Evolutionary conservation across 1,139 yeast species (phyloP).

Genomic region (Saccharomyces hybrid): DNA sequence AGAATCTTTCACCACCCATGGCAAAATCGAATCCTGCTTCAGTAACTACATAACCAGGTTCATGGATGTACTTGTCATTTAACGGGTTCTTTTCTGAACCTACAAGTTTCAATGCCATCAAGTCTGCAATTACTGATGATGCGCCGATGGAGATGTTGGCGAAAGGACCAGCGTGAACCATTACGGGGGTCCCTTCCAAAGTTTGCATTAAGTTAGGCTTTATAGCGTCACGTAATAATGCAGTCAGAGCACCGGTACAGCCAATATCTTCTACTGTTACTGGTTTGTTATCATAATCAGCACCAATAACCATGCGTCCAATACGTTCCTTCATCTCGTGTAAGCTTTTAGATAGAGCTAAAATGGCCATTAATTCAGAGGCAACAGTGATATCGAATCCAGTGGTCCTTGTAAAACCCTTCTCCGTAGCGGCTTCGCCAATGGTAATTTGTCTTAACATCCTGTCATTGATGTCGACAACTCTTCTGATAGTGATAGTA

Average conservation of each 20-base stretch:
- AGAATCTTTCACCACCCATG: constrained; percentile 98
- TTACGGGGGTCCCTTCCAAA: constrained; percentile 76
- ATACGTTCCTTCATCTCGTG: constrained; percentile 63
- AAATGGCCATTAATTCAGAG: constrained; percentile 73
- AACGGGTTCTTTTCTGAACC: constrained; percentile 38
- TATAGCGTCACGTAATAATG: constrained; percentile 70
- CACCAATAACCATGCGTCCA: constrained; percentile 65
- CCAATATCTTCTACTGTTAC: constrained; percentile 75
- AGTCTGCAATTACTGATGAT: constrained; percentile 72
- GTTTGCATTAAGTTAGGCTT: constrained; percentile 84
- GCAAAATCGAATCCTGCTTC: constrained; percentile 99
- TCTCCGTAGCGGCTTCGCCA: constrained; percentile 74
- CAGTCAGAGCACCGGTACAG: constrained; percentile 75
- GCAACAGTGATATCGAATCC: constrained; percentile 84
- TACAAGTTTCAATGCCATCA: constrained; percentile 59
- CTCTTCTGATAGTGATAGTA: constrained; percentile 67
- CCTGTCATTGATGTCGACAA: constrained; percentile 76
- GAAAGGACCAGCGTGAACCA: constrained; percentile 82
- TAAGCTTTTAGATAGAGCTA: constrained; percentile 62
- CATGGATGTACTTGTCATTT: constrained; percentile 44
- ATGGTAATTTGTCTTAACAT: constrained; percentile 66
- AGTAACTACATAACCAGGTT: constrained; percentile 87
- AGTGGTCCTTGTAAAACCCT: constrained; percentile 60
- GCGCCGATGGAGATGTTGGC: constrained; percentile 85
- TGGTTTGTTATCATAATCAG: constrained; percentile 54